Evolutionary conservation across 768 basidiomycete species (phyloP).

Genomic region (Tulasnella sp.): DNA sequence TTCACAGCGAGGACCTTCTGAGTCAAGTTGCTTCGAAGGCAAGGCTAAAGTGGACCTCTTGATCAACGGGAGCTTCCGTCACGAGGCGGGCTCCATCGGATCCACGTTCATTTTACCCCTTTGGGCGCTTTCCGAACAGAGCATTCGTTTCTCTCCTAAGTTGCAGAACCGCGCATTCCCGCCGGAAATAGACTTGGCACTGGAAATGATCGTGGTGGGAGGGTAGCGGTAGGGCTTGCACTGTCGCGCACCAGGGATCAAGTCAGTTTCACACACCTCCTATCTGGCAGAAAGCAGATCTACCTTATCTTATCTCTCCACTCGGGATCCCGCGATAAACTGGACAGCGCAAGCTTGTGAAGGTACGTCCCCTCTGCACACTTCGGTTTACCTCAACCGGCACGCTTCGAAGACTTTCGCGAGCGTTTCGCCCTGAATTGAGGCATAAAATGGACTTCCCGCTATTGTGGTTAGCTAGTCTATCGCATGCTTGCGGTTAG

Average conservation of each 20-base stretch:
- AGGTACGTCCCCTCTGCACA: not conserved
- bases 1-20: not conserved
- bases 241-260: not conserved
- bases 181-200: not conserved
- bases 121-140: not conserved
- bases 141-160: not conserved
- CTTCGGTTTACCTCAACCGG: not conserved
- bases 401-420: not conserved
- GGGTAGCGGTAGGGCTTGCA: not conserved
- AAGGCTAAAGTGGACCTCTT: not conserved
- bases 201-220: not conserved
- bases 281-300: not conserved
- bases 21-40: not conserved
- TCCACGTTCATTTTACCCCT: not conserved
- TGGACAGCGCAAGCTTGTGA: not conserved
- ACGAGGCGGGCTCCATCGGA: not conserved
- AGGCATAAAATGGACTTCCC: not conserved
- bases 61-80: not conserved
- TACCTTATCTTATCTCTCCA: not conserved
- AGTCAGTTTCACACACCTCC: not conserved
- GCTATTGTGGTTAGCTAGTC: not conserved
- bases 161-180: not conserved
- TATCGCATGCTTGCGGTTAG: not conserved
- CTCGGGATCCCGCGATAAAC: not conserved
- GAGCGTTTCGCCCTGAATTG: not conserved